Conservation (phyloP, 2,329 filamentous ascomycete genomes). For the Nigrospora sphaerica region DNA sequence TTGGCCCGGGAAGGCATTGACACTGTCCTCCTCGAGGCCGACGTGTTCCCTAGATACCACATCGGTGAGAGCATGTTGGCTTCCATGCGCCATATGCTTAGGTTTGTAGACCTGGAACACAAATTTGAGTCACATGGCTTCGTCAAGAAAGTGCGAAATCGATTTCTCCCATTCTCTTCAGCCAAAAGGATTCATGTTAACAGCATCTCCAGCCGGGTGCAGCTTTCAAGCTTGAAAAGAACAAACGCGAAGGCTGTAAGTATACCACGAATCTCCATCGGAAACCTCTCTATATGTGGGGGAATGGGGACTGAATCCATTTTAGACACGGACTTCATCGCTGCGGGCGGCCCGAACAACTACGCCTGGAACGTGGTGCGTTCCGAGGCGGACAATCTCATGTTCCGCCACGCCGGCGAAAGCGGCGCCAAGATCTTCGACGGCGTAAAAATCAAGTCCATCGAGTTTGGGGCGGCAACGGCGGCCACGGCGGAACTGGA, state of each 20-base stretch:
- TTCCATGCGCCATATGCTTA: slow-evolving; percentile 32
- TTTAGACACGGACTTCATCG: slow-evolving; percentile 35
- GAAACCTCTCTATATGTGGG: too few relatives aligned
- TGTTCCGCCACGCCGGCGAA: slow-evolving; percentile 33
- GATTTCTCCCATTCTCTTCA: slow-evolving; percentile 24
- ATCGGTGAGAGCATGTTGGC: slow-evolving; percentile 30
- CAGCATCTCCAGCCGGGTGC: too few relatives aligned
- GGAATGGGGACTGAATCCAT: too few relatives aligned
- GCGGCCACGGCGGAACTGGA: not conserved
- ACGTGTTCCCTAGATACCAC: slow-evolving; percentile 32
- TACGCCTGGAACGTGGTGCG: slow-evolving; percentile 39
- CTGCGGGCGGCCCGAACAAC: slow-evolving; percentile 26
- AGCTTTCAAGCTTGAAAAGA: too few relatives aligned
- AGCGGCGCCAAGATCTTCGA: slow-evolving; percentile 35
- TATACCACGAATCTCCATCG: too few relatives aligned
- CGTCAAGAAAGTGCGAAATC: slow-evolving; percentile 27
- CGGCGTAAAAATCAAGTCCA: slow-evolving; percentile 24
- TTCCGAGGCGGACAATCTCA: slow-evolving; percentile 35
- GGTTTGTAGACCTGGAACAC: slow-evolving; percentile 34
- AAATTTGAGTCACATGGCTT: slow-evolving; percentile 33
- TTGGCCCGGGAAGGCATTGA: slow-evolving; percentile 38
- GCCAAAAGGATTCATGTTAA: not conserved
- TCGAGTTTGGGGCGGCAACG: slow-evolving; percentile 18
- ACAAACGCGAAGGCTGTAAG: too few relatives aligned
- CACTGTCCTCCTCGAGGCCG: slow-evolving; percentile 34